Percentiles rank a stretch among this genome's conserved stretches.
Evolutionary conservation across 768 basidiomycete species (phyloP).

Genomic region (Kwoniella sp.): DNA sequence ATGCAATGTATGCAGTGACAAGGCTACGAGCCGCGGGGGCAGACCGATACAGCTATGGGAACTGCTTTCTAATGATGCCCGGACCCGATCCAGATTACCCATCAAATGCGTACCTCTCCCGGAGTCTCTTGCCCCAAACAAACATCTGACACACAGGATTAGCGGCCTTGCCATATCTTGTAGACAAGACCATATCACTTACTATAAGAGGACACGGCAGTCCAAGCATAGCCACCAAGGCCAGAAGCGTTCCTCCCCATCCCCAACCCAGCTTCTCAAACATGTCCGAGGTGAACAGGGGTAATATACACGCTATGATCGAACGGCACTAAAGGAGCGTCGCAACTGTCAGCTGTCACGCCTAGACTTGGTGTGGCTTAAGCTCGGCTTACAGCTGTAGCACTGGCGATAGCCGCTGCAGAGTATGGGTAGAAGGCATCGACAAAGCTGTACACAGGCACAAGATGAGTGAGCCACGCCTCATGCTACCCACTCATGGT

Average conservation of each 20-base stretch:
- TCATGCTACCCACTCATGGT: not conserved
- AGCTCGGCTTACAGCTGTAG: constrained; percentile 34
- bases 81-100: too few relatives aligned
- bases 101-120: constrained; percentile 17
- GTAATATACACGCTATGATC: constrained; percentile 33
- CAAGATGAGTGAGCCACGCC: too few relatives aligned
- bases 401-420: constrained; percentile 39
- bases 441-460: constrained; percentile 25
- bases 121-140: constrained; percentile 6
- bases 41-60: too few relatives aligned
- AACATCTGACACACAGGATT: constrained; percentile 9
- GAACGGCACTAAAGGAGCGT: constrained; percentile 18
- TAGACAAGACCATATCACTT: not conserved
- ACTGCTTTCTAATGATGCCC: too few relatives aligned
- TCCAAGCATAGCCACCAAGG: constrained; percentile 28
- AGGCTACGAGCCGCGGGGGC: too few relatives aligned
- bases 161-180: not conserved
- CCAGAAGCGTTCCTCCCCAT: constrained; percentile 39
- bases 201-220: constrained; percentile 42
- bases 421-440: constrained; percentile 48
- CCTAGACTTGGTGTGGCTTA: not conserved
- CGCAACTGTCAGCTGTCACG: not conserved
- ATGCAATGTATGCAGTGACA: too few relatives aligned
- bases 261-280: constrained; percentile 43
- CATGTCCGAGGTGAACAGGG: constrained; percentile 35